Percentiles rank a stretch among this genome's conserved stretches.
phyloP scores from a whole-genome alignment of 2,329 filamentous ascomycete genomes.

The Cytospora mali region DNA sequence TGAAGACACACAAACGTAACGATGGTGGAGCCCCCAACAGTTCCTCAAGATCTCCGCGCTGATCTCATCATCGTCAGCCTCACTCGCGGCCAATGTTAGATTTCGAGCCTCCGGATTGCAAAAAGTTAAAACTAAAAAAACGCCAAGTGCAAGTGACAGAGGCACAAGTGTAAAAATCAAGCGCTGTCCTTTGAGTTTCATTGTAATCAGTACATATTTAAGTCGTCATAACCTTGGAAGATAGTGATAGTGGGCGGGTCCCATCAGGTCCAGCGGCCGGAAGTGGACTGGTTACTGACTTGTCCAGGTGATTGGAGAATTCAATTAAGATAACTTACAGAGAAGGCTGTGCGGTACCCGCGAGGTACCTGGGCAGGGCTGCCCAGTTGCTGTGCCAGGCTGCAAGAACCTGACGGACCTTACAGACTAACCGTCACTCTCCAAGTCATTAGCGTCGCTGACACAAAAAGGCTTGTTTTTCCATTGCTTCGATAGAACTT shows the following conservation, averaged over 20 bases:
- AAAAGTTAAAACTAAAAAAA: no score
- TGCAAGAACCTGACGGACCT: no score
- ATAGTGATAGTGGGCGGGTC: no score
- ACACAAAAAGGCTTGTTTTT: background rate
- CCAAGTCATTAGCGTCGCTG: slow-evolving; percentile 7
- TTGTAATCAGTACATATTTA: no score
- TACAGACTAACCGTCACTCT: background rate
- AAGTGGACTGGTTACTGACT: background rate
- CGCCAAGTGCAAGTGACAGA: background rate
- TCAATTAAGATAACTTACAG: background rate
- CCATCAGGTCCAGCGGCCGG: background rate
- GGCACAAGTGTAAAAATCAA: no score
- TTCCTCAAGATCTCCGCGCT: background rate
- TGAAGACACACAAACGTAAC: background rate
- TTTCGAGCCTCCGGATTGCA: no score
- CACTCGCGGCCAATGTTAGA: background rate
- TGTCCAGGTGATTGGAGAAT: background rate
- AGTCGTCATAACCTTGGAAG: no score
- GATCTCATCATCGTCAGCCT: background rate
- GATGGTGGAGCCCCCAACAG: background rate
- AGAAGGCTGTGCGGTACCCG: background rate
- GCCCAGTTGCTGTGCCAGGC: background rate
- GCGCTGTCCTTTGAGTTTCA: no score
- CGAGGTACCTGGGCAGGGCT: slow-evolving; percentile 12
- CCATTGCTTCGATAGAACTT: slow-evolving; percentile 12